Evolutionary conservation across 2,329 filamentous ascomycete genomes (phyloP), one percentile per base, ranked within the genome.

Genomic region (Zymoseptoria ardabiliae): DNA sequence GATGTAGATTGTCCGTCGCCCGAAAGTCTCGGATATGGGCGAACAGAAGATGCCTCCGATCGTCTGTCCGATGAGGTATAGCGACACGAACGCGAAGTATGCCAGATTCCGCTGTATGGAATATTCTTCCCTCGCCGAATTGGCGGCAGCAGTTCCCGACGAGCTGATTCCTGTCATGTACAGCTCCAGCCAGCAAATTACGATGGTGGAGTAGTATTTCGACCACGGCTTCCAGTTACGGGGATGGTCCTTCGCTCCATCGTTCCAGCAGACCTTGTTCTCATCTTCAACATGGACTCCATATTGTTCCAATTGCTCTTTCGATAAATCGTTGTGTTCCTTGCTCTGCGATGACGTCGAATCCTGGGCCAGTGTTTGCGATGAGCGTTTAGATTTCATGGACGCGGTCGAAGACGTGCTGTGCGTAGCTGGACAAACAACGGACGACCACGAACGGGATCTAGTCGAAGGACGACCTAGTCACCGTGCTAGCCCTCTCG

Each of bases 21-120:
- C 74, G 30, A 74, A 73, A 0, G 72, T 66, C 59, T 75, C 73
- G 1, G 74, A 75, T 7, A 74, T 67, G 1, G 74, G 73, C 2
- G 73, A 70, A 50, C 75, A 69, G 6, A 75, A 28, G 8, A 74
- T 69, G 3, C 72, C 72, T 3, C 72, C 74, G 5, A 75, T 30
- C 3, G 71, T 72, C 58, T 76, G 73, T 3, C 74, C 73, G 1
- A 75, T 66, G 25, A 58, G 61, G 52, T 62, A 62, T 2, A 72
- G 67, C 2, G 58, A 61, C 1, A 63, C 62, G 20, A 66, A 65
- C 19, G 60, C 63, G 11, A 65, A 65, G 50, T 63, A 63, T 17
- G 57, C 60, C 4, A 64, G 57, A 13, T 56, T 62, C 17, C 63
- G 58, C 23, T 60, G 62, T 21, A 64, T 61, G 22, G 45, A 28